Evolutionary conservation across 1,139 yeast species (phyloP), one percentile per base, ranked within the genome.

Genomic region (Pichia sp.): DNA sequence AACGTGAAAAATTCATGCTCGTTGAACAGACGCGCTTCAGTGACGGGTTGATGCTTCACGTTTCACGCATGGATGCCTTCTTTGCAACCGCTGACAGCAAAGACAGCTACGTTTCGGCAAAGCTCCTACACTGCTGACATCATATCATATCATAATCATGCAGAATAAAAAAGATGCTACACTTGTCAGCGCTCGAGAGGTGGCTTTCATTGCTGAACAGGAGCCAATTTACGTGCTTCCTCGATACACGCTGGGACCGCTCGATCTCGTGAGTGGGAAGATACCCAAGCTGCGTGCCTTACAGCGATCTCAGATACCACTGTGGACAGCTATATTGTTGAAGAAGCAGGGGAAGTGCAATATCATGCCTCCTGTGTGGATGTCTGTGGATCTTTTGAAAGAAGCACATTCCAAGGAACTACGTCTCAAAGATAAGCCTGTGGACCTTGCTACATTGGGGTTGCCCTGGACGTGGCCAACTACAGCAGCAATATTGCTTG

Each of bases 291-390:
- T 40, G 22, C 37, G 27, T 21, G 87, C 94, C 2, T 71, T 84
- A 72, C 72, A 82, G 45, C 67, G 91, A 39, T 74, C 72, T 22
- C 66, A 72, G 33, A 77, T 91, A 0, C 95, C 96, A 0, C 49
- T 91, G 4, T 91, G 98, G 98, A 66, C 85, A 18, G 97, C 96
- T 0, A 58, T 87, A 12, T 65, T 88, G 14, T 64, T 91, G 37
- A 86, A 86, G 52, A 76, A 81, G 31, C 97, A 91, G 56, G 80
- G 77, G 34, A 80, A 88, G 48, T 86, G 97, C 58, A 80, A 79
- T 44, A 77, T 91, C 4, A 78, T 87, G 6, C 80, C 88, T 10
- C 99, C 99, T 0, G 68, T 65, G 3, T 91, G 99, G 99, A 66
- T 91, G n/a, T 70, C 68, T 13, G 59, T 72, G 14, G 27, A 25